These are phyloP conservation scores for Rhynchospora breviuscula DNA, from an alignment of 176 grass and related monocot species.

Conservation along the genomic window DNA sequence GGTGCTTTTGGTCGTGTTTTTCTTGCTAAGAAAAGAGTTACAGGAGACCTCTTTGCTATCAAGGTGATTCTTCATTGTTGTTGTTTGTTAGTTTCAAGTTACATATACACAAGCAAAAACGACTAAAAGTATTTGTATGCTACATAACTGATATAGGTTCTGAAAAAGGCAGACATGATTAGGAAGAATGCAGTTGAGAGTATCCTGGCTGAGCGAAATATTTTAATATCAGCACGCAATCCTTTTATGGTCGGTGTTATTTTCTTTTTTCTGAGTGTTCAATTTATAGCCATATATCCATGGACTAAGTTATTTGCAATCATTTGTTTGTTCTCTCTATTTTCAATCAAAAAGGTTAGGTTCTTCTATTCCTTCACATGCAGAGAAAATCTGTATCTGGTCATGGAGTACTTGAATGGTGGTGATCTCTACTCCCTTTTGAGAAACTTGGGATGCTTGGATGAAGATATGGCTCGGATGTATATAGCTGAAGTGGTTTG, in stretches of 20 bases:
- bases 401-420: constrained; percentile 99
- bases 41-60: constrained; percentile 89
- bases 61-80: constrained; percentile 50
- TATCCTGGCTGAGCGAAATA: constrained; percentile 85
- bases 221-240: constrained; percentile 79
- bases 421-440: constrained; percentile 93
- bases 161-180: constrained; percentile 95
- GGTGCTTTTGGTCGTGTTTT: constrained; percentile 90
- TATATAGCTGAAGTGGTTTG: constrained; percentile 91
- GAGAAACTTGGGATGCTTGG: constrained; percentile 77
- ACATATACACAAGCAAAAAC: not conserved
- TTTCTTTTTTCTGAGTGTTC: not conserved
- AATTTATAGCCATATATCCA: constrained; percentile 1
- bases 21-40: constrained; percentile 92
- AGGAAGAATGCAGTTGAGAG: constrained; percentile 96
- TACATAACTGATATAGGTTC: constrained; percentile 38
- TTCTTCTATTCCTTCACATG: constrained; percentile 99
- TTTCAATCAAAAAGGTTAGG: constrained; percentile 53
- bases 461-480: constrained; percentile 88
- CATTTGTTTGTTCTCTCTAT: constrained; percentile 31
- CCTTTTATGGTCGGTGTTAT: constrained; percentile 57
- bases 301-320: constrained; percentile 6
- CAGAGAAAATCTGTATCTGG: constrained; percentile 98
- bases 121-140: not conserved
- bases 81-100: constrained; percentile 5